Evolutionary conservation across 192 early-diverging fungal species (phyloP), one percentile per base, ranked within the genome.

Genomic region (Phycomyces blakesleeanus): DNA sequence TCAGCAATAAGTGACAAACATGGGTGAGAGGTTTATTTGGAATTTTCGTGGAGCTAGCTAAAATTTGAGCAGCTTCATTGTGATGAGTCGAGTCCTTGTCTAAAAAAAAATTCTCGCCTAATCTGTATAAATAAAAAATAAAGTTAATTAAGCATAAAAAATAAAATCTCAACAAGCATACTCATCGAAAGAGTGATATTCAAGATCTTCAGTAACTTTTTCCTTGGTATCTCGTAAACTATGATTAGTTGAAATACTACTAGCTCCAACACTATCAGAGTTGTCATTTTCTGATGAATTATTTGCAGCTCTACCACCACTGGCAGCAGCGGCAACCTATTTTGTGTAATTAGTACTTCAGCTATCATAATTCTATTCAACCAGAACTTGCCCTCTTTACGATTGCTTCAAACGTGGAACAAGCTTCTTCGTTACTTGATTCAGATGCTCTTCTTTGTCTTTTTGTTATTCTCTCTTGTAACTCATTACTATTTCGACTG

Each of bases 91-190:
- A 56, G 55, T 18, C 29, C 55, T 56, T 56, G 55, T 56, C 55
- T 27, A 56, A 15, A 38, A 56, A 56, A 38, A 56, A 56, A 4
- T 56, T 37, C 34, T 37, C 34, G 2, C 12, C n/a, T 56, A 56
- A 34, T 15, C 55, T 56, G 55, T 1, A 18, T 56, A 56, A 56
- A 56, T 12, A n/a, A 53, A 53, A 20, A 53, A 53, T 7, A 24
- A 53, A 53, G 51, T 53, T 24, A 25, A 53, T 53, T 2, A 53
- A 53, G 51, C 3, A 56, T 34, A 38, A 4, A 56, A 56, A 56
- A 38, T 56, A 34, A 16, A 56, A 56, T 27, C 34, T 56, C 34
- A 56, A 37, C 55, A 56, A 56, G 34, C 55, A 56, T 56, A 56
- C 55, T 56, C 12, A 18, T 56, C 55, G 15, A 56, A 56, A 1